These are phyloP conservation scores for Cinnamomum micranthum DNA, from an alignment of 164 flowering plant genomes.

Conservation along the genomic window DNA sequence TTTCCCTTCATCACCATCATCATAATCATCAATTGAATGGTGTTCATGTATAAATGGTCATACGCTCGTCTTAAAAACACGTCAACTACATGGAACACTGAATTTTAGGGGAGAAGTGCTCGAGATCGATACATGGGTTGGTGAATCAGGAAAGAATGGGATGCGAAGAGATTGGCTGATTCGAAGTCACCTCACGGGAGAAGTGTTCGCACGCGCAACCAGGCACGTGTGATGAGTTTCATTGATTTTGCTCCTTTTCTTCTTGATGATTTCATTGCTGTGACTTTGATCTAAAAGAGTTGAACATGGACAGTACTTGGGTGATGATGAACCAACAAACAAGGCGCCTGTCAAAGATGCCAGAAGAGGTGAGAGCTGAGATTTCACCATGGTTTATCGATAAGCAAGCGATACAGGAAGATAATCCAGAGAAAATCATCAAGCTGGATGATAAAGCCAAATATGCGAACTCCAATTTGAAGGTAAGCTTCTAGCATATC, in stretches of 20 bases:
- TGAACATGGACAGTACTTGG: slow-evolving; percentile 54
- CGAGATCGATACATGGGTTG: slow-evolving; percentile 67
- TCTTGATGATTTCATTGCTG: slow-evolving; percentile 1
- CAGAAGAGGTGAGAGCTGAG: slow-evolving; percentile 71
- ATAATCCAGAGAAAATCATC: slow-evolving; percentile 39
- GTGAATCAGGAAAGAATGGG: slow-evolving; percentile 59
- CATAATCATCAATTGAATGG: background rate
- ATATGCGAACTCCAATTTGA: slow-evolving; percentile 40
- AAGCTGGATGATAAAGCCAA: slow-evolving; percentile 52
- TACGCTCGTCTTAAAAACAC: background rate
- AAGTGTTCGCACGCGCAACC: slow-evolving; percentile 46
- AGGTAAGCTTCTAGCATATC: slow-evolving; percentile 31
- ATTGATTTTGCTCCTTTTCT: background rate
- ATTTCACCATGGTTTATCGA: slow-evolving; percentile 69
- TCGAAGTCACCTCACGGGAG: slow-evolving; percentile 41
- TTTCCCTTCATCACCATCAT: background rate
- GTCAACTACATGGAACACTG: background rate
- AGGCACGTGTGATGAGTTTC: slow-evolving; percentile 24
- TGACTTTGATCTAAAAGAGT: background rate
- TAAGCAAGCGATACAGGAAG: slow-evolving; percentile 51
- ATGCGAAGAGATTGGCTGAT: slow-evolving; percentile 59
- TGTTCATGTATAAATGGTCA: background rate
- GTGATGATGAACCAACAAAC: slow-evolving; percentile 81
- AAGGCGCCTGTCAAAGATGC: slow-evolving; percentile 77
- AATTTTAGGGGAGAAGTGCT: slow-evolving; percentile 54